Evolutionary conservation across 176 grass and related monocot species (phyloP), one percentile per base, ranked within the genome.

Genomic region (Aechmea fasciata): DNA sequence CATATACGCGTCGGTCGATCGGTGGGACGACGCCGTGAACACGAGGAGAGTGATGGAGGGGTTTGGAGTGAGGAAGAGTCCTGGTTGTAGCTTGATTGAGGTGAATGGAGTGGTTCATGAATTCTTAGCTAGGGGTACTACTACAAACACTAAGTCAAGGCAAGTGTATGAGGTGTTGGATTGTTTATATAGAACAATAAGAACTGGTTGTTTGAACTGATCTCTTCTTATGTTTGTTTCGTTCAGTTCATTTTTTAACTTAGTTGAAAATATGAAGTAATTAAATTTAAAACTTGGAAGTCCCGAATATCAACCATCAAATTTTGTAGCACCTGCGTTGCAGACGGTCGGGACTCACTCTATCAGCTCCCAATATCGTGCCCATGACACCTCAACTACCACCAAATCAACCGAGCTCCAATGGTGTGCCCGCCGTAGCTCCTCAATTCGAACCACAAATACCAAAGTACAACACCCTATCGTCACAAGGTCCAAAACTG

Each of bases 11-110:
- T 65, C 50, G 3, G 15, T 50, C 9, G 50, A 75, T n/a, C 48
- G 25, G 50, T 75, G 73, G 73, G 63, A 75, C 28, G 50, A 75
- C 3, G 73, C 61, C 18, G 23, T 13, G 4, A 66, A n/a, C 18
- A 75, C 13, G 73, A 75, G 73, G 73, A 47, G 10, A 52, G 25
- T 54, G 73, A 75, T 75, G 73, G 73, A 67, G 14, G 49, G 24
- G 15, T 22, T 67, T 47, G 63, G 63, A 33, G 49, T 67, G 15
- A 75, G 12, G 50, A 75, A 75, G 50, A 75, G 33, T 15, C 63
- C 73, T 9, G 73, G 73, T 20, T 67, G 63, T 63, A 75, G 73
- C 12, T 25, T 66, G 25, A 67, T 75, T 54, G 73, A 75, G 50
- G 63, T 75, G 0, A 25, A 75, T 67, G 73, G 73, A 3, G 13